These are phyloP conservation scores for Wickerhamiella cacticola DNA, from an alignment of 805 yeast genomes.

Conservation along the genomic window DNA sequence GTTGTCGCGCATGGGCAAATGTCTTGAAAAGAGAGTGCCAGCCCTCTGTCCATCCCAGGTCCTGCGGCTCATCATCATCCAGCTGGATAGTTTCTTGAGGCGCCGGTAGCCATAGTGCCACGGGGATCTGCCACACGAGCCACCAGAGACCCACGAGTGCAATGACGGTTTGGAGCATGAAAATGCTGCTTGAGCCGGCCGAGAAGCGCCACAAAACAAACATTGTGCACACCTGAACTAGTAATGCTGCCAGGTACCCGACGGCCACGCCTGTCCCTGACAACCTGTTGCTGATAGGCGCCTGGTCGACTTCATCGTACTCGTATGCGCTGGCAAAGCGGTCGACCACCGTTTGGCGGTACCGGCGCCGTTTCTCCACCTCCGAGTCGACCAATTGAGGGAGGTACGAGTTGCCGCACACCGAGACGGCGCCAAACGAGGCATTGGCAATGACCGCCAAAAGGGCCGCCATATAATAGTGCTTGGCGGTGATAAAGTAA, in stretches of 20 bases:
- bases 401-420: slow-evolving; percentile 63
- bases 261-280: slow-evolving; percentile 55
- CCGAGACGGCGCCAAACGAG: slow-evolving; percentile 66
- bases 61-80: not conserved
- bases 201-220: slow-evolving; percentile 35
- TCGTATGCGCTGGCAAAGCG: slow-evolving; percentile 19
- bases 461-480: slow-evolving; percentile 42
- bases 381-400: slow-evolving; percentile 41
- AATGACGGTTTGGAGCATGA: slow-evolving; percentile 42
- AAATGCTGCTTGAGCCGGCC: slow-evolving; percentile 29
- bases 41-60: slow-evolving; percentile 35
- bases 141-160: slow-evolving; percentile 66
- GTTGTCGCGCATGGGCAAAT: slow-evolving; percentile 44
- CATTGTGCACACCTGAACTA: slow-evolving; percentile 54
- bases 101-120: slow-evolving; percentile 36
- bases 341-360: slow-evolving; percentile 15
- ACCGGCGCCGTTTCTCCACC: slow-evolving; percentile 11
- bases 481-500: slow-evolving; percentile 30
- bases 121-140: slow-evolving; percentile 57
- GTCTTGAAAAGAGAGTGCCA: slow-evolving; percentile 49
- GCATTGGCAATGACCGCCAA: slow-evolving; percentile 53
- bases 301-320: slow-evolving; percentile 9
- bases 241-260: slow-evolving; percentile 57
- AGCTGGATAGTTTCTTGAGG: not conserved
- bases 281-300: slow-evolving; percentile 33